Evolutionary conservation across 768 basidiomycete species (phyloP).

Genomic region (Kwoniella bestiolae): DNA sequence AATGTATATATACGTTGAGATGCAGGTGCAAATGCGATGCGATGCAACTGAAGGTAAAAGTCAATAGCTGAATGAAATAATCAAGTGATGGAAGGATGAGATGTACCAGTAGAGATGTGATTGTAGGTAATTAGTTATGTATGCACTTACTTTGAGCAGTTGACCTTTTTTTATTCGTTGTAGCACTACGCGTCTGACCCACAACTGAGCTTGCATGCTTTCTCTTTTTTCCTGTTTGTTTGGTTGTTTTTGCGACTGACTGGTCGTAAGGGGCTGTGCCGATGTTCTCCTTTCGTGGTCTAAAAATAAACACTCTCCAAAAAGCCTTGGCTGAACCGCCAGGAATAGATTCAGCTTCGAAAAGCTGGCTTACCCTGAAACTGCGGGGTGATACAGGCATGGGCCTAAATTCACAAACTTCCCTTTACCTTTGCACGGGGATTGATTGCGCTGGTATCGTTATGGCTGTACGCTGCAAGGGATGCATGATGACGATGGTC

Average conservation of each 20-base stretch:
- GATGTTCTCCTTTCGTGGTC: no score
- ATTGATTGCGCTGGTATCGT: neutral
- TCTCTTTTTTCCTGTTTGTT: no score
- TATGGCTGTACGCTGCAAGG: neutral
- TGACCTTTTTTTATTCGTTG: neutral
- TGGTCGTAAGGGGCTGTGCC: neutral
- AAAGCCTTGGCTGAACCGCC: neutral
- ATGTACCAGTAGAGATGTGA: no score
- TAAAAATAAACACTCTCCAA: neutral
- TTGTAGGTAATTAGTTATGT: neutral
- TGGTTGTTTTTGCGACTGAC: neutral
- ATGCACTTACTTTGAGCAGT: no score
- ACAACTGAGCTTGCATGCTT: neutral
- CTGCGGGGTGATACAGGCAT: no score
- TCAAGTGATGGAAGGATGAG: neutral
- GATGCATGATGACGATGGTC: no score
- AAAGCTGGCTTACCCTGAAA: neutral
- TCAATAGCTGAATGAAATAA: neutral
- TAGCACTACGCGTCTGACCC: neutral
- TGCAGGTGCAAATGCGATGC: neutral
- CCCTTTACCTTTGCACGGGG: neutral
- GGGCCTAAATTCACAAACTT: neutral
- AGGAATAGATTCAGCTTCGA: neutral
- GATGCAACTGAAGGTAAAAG: neutral
- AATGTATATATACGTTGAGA: neutral